Evolutionary conservation across 176 grass and related monocot species (phyloP), one percentile per base, ranked within the genome.

Genomic region (Aegilops bicornis): DNA sequence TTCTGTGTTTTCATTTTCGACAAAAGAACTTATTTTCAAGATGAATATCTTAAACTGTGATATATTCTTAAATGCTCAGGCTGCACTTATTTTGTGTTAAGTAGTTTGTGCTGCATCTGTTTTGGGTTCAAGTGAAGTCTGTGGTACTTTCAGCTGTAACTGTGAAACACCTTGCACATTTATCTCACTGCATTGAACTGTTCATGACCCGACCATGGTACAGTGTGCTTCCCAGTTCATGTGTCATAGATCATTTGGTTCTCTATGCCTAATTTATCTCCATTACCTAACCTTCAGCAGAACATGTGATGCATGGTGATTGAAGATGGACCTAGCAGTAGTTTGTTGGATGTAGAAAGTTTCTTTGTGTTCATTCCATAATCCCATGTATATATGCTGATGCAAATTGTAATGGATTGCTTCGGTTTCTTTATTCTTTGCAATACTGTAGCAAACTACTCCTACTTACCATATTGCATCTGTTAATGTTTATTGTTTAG

Each of bases 401-500:
- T 74, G n/a, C 7, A 67, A 47, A 35, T 54, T 75, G 32, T 8
- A 77, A 22, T 17, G 30, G 48, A 10, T 20, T 79, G 65, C 29
- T 54, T 75, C 79, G 19, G 29, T 71, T 47, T 17, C 19, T 25
- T 56, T 60, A 9, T 33, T 69, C 33, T 30, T 71, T 80, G 63
- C 66, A 27, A n/a, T 4, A 23, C 37, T 1, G 64, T 65, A 48
- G 77, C 6, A 50, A 72, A 64, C 16, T 19, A 64, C 42, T 45
- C 10, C 12, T 47, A 64, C 19, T 47, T 15, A 5, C 35, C 70
- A 10, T 50, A 1, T 50, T 73, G 6, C 58, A 40, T 64, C 64
- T 85, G 72, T 68, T 62, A 54, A 19, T 14, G 65, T 52, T 67
- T 60, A 52, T 12, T 12, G 64, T 50, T 72, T 84, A 78, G 58